Percentiles rank a stretch among this genome's conserved stretches.
Conservation (phyloP, 2,329 filamentous ascomycete species). For the Chrysoporthe deuterocubensis region DNA sequence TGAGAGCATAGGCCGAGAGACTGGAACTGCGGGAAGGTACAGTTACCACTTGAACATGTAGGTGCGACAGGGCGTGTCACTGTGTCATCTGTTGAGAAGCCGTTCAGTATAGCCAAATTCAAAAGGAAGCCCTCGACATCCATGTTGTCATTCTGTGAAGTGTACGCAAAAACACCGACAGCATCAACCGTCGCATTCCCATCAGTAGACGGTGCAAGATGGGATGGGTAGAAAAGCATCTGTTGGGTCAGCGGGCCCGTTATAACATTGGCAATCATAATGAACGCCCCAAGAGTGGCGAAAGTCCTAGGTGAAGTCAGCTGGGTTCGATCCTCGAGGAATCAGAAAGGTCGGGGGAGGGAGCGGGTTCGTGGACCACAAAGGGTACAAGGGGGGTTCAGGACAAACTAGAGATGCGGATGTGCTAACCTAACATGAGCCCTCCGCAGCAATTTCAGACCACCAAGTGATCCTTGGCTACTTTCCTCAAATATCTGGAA, state of each 20-base stretch:
- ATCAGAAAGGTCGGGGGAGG: too few species aligned
- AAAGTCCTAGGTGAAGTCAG: neutral
- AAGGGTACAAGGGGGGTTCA: too few species aligned
- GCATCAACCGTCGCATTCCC: neutral
- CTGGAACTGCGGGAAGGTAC: neutral
- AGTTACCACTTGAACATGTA: neutral
- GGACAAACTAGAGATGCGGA: too few species aligned
- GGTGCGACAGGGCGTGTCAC: neutral
- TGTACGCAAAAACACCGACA: too few species aligned
- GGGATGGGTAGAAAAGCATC: neutral
- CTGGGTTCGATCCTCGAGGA: too few species aligned
- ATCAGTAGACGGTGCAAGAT: neutral
- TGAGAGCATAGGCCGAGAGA: neutral
- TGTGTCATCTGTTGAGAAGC: too few species aligned
- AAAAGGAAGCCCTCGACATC: neutral
- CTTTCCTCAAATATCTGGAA: constrained; percentile 32
- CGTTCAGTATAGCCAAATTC: neutral
- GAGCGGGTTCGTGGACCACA: too few species aligned
- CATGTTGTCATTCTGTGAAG: too few species aligned
- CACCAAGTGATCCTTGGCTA: neutral
- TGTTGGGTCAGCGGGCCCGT: neutral
- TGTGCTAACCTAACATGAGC: neutral
- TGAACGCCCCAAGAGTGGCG: neutral
- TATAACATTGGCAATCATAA: neutral
- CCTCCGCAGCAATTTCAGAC: neutral